Evolutionary conservation across 495 filamentous ascomycete genomes (phyloP).

Genomic region (Opeltia flavorubescens): DNA sequence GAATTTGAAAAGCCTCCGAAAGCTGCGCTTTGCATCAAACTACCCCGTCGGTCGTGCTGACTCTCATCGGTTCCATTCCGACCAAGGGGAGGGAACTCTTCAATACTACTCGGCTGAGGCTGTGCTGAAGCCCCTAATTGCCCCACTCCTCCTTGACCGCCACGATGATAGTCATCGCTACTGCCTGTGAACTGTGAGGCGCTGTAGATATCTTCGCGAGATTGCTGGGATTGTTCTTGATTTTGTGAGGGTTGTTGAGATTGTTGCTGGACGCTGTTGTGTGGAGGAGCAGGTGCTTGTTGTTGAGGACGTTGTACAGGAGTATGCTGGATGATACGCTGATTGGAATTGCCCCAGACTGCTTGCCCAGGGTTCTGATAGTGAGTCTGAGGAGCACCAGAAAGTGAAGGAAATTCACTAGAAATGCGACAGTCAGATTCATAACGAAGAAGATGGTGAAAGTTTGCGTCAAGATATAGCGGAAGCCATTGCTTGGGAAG

Average conservation of each 20-base stretch:
- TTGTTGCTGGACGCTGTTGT: slow-evolving; percentile 32
- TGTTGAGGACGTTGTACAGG: slow-evolving; percentile 48
- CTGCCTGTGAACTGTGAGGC: slow-evolving; percentile 39
- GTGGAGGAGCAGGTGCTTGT: slow-evolving; percentile 38
- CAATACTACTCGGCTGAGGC: slow-evolving; percentile 52
- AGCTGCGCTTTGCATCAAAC: slow-evolving; percentile 49
- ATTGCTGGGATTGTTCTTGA: slow-evolving; percentile 44
- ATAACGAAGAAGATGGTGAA: background rate
- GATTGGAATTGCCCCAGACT: slow-evolving; percentile 54
- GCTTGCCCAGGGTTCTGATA: slow-evolving; percentile 43
- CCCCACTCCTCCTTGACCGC: slow-evolving; percentile 45
- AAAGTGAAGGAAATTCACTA: slow-evolving; percentile 78
- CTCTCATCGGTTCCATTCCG: slow-evolving; percentile 57
- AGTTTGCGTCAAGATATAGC: background rate
- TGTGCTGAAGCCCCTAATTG: slow-evolving; percentile 41
- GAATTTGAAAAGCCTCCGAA: slow-evolving; percentile 43
- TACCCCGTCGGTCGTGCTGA: slow-evolving; percentile 49
- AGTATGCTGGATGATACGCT: slow-evolving; percentile 42
- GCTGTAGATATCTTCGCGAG: slow-evolving; percentile 36
- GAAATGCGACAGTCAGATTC: slow-evolving; percentile 11
- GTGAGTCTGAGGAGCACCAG: slow-evolving; percentile 52
- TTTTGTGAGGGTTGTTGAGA: slow-evolving; percentile 38
- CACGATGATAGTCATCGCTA: slow-evolving; percentile 43
- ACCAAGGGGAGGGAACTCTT: slow-evolving; percentile 76
- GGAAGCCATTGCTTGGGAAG: background rate